Percentiles rank a stretch among this genome's conserved stretches.
phyloP scores from a whole-genome alignment of 108 stramenopile species.

The Nitzschia sp. region DNA sequence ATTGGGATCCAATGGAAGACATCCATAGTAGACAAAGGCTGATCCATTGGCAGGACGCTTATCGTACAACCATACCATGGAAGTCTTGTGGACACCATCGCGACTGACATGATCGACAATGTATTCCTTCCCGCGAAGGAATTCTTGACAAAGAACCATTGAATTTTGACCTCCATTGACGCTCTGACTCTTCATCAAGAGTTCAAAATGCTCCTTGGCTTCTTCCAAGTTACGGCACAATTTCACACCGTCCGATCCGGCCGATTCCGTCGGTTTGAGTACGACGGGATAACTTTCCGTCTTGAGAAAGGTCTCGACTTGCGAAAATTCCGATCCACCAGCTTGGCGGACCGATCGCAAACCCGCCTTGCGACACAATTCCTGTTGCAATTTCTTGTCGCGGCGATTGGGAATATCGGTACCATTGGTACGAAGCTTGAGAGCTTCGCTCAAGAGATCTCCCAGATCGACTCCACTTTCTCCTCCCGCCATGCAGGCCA shows the following conservation, averaged over 20 bases:
- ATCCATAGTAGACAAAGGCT: slow-evolving; percentile 83
- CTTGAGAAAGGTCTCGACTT: slow-evolving; percentile 76
- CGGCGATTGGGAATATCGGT: slow-evolving; percentile 77
- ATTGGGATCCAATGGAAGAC: slow-evolving; percentile 62
- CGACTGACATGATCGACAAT: slow-evolving; percentile 88
- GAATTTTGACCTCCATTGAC: slow-evolving; percentile 85
- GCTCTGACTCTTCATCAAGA: slow-evolving; percentile 74
- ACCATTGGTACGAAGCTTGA: slow-evolving; percentile 84
- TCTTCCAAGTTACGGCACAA: slow-evolving; percentile 84
- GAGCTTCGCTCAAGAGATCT: slow-evolving; percentile 61
- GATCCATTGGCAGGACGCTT: slow-evolving; percentile 85
- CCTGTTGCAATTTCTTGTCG: slow-evolving; percentile 92
- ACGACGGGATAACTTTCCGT: slow-evolving; percentile 79
- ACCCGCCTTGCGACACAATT: slow-evolving; percentile 67
- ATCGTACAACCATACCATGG: slow-evolving; percentile 95
- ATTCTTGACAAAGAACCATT: slow-evolving; percentile 91
- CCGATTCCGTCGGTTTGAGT: slow-evolving; percentile 89
- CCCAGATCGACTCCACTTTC: slow-evolving; percentile 80
- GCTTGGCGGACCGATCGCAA: slow-evolving; percentile 83
- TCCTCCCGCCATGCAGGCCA: slow-evolving; percentile 71
- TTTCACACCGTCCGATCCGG: slow-evolving; percentile 93
- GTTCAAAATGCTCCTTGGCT: slow-evolving; percentile 82
- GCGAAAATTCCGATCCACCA: slow-evolving; percentile 57
- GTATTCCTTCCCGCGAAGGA: slow-evolving; percentile 89
- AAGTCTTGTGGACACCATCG: slow-evolving; percentile 89